A percentile compares a stretch with the other conserved stretches of the same genome.
phyloP scores from a whole-genome alignment of 768 basidiomycete genomes.

The Phaffia tasmanica region DNA sequence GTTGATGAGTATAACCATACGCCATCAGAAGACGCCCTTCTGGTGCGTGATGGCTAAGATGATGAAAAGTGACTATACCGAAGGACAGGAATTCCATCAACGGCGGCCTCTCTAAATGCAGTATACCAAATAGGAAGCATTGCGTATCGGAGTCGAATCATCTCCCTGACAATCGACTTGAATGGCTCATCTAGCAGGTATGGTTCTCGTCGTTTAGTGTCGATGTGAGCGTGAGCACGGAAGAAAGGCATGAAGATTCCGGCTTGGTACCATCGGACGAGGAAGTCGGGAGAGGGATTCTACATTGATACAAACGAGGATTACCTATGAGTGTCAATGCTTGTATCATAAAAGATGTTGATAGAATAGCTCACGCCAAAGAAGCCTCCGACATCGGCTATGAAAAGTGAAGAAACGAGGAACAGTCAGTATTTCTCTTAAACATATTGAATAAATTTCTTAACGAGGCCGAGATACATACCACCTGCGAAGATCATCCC shows the following conservation, averaged over 20 bases:
- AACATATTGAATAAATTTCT: background rate
- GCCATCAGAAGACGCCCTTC: background rate
- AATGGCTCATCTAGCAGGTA: constrained; percentile 83
- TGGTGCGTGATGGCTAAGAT: background rate
- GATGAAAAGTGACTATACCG: constrained; percentile 43
- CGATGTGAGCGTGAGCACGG: constrained; percentile 95
- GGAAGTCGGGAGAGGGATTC: constrained; percentile 86
- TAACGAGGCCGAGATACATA: constrained; percentile 42
- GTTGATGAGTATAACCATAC: background rate
- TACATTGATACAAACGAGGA: background rate
- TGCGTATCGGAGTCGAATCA: constrained; percentile 68
- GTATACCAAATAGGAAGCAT: constrained; percentile 94
- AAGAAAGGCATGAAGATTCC: constrained; percentile 95
- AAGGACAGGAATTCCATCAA: constrained; percentile 68
- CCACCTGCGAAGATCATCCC: constrained; percentile 88
- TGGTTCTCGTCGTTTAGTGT: constrained; percentile 94
- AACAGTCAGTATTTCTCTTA: background rate
- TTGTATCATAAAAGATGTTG: background rate
- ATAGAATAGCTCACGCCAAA: constrained; percentile 49
- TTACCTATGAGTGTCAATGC: background rate
- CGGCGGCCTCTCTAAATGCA: constrained; percentile 80
- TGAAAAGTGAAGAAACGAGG: constrained; percentile 1
- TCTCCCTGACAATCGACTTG: constrained; percentile 66
- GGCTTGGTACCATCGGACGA: constrained; percentile 93
- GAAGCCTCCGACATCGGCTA: constrained; percentile 98